Percentiles rank a stretch among this genome's conserved stretches.
Evolutionary conservation across 148 eudicot genomes (phyloP).

Genomic region (Talinum fruticosum): DNA sequence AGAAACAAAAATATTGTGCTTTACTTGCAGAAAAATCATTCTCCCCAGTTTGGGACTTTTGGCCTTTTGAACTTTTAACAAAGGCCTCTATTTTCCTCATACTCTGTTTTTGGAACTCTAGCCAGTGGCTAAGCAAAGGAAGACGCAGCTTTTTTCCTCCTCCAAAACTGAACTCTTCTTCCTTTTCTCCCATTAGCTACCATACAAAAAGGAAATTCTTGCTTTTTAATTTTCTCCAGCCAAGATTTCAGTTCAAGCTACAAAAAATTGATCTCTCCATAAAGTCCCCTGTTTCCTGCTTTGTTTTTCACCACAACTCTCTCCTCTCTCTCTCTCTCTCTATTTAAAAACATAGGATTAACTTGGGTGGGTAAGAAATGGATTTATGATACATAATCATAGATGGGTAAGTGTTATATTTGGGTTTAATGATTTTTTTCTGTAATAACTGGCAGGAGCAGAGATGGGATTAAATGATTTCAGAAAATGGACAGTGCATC

Average conservation of each 20-base stretch:
- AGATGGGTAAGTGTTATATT: not conserved
- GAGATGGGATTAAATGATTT: not conserved
- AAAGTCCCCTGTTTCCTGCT: conserved; percentile 4
- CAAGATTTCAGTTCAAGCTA: conserved; percentile 5
- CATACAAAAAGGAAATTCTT: conserved; percentile 20
- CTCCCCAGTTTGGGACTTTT: conserved; percentile 10
- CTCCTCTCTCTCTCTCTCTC: conserved; percentile 9
- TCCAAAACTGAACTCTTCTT: not conserved
- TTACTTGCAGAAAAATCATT: conserved; percentile 26
- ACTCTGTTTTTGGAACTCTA: conserved; percentile 10
- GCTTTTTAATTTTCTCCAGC: conserved; percentile 11
- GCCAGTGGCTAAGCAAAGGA: conserved; percentile 20
- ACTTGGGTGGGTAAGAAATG: conserved; percentile 2
- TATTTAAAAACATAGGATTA: not conserved
- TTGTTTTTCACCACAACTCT: not conserved
- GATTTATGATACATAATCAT: not conserved
- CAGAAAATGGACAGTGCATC: conserved; percentile 1
- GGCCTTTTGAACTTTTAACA: not conserved
- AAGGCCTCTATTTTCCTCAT: not conserved
- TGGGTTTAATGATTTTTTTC: not conserved
- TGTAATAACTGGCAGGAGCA: not conserved
- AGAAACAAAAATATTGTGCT: conserved; percentile 18
- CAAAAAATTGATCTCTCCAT: conserved; percentile 2
- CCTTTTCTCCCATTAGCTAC: conserved; percentile 11
- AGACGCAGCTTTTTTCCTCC: conserved; percentile 19